Conservation (phyloP, 208 protist species). For the Perkinsela sp. region DNA sequence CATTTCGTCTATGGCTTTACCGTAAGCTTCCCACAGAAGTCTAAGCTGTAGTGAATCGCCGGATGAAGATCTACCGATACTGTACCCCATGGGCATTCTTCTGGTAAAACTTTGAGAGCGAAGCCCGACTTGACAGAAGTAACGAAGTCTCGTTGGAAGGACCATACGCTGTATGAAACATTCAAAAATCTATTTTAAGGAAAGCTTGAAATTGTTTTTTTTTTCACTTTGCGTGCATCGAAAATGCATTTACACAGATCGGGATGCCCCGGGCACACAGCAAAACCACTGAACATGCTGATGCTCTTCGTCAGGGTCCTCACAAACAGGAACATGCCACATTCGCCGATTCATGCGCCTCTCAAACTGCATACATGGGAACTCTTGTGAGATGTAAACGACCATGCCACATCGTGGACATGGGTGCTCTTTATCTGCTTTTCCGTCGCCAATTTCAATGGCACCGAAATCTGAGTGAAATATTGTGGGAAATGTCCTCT, state of each 20-base stretch:
- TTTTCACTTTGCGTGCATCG: too few relatives aligned
- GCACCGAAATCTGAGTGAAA: not conserved
- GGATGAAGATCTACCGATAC: not conserved
- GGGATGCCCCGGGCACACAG: too few relatives aligned
- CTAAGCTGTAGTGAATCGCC: not conserved
- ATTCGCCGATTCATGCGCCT: not conserved
- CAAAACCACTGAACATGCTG: not conserved
- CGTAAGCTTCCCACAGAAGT: not conserved
- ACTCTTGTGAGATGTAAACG: not conserved
- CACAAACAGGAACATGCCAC: not conserved
- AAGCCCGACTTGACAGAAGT: too few relatives aligned
- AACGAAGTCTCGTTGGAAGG: too few relatives aligned
- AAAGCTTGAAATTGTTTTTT: too few relatives aligned
- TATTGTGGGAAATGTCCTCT: not conserved
- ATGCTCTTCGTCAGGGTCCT: not conserved
- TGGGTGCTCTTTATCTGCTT: not conserved
- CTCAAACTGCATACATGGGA: not conserved
- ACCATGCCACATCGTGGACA: not conserved
- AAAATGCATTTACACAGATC: too few relatives aligned
- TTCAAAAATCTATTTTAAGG: too few relatives aligned
- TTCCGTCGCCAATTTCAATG: not conserved
- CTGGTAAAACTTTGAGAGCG: too few relatives aligned
- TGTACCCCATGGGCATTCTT: too few relatives aligned
- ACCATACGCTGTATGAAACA: too few relatives aligned
- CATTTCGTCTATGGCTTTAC: not conserved